Conservation (phyloP, 1,284 basidiomycete species). For the Coniferiporia weirii region DNA sequence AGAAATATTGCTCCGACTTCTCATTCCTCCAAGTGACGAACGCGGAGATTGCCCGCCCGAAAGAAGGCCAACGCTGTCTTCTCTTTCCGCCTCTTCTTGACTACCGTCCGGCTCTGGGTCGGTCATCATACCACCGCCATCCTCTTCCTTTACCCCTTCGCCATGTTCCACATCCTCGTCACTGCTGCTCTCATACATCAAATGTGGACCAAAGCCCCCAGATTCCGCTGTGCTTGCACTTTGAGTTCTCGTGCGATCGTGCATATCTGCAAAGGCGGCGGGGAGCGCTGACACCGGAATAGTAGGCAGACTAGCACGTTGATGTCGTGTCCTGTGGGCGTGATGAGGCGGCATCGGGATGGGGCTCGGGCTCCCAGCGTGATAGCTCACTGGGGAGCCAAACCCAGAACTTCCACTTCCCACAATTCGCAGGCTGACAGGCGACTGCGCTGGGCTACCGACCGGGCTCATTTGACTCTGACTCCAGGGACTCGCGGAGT, state of each 20-base stretch:
- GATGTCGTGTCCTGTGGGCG: slow-evolving; percentile 23
- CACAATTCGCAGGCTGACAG: slow-evolving; percentile 21
- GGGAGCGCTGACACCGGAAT: slow-evolving; percentile 17
- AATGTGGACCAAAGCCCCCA: slow-evolving; percentile 16
- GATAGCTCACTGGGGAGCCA: slow-evolving; percentile 29
- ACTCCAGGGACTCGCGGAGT: slow-evolving; percentile 11
- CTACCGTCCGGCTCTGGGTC: slow-evolving; percentile 49
- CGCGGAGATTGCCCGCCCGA: slow-evolving; percentile 49
- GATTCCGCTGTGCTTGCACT: slow-evolving; percentile 7
- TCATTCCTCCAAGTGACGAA: slow-evolving; percentile 46
- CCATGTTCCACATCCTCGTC: slow-evolving; percentile 34
- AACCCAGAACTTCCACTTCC: slow-evolving; percentile 12
- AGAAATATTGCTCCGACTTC: slow-evolving; percentile 28
- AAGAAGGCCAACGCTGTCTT: slow-evolving; percentile 64
- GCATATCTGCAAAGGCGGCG: neutral
- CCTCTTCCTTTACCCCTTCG: slow-evolving; percentile 29
- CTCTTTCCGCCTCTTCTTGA: slow-evolving; percentile 57
- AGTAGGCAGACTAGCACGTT: slow-evolving; percentile 11
- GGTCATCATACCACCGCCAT: slow-evolving; percentile 36
- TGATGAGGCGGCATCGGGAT: slow-evolving; percentile 73
- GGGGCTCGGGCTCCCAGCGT: slow-evolving; percentile 28
- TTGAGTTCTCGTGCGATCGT: slow-evolving; percentile 17
- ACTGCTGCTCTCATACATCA: slow-evolving; percentile 30
- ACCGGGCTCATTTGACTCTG: slow-evolving; percentile 1
- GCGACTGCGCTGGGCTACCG: slow-evolving; percentile 1